Evolutionary conservation across 1,284 basidiomycete species (phyloP).

Genomic region (Sporisorium sorghi): DNA sequence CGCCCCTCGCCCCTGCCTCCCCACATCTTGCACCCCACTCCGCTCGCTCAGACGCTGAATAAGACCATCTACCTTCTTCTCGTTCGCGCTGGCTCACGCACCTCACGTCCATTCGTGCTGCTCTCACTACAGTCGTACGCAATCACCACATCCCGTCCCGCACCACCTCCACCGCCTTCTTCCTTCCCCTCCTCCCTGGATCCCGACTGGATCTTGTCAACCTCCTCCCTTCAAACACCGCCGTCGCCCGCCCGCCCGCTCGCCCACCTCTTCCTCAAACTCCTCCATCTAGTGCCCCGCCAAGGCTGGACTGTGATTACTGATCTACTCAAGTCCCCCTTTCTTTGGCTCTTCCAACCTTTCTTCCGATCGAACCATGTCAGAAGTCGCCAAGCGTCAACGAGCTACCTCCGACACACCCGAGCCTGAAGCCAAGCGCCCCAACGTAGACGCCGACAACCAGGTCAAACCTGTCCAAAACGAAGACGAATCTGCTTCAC

Average conservation of each 20-base stretch:
- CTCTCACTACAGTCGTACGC: constrained; percentile 42
- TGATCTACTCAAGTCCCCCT: constrained; percentile 37
- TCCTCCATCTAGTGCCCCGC: constrained; percentile 20
- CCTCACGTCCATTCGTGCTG: background rate
- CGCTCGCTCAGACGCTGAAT: constrained; percentile 31
- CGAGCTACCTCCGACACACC: constrained; percentile 52
- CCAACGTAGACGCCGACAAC: constrained; percentile 39
- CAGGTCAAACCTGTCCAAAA: constrained; percentile 11
- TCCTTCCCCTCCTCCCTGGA: constrained; percentile 10
- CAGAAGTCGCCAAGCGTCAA: constrained; percentile 59
- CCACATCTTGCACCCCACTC: constrained; percentile 1
- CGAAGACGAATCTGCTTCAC: constrained; percentile 17
- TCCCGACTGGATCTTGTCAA: constrained; percentile 14
- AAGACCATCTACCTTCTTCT: constrained; percentile 9
- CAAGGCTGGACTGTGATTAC: constrained; percentile 40
- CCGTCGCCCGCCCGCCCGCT: constrained; percentile 5
- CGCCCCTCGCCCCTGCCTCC: background rate
- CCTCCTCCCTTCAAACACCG: constrained; percentile 5
- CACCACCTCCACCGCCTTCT: constrained; percentile 2
- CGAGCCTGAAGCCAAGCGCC: constrained; percentile 54
- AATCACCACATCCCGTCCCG: constrained; percentile 22
- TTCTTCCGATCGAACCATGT: constrained; percentile 38
- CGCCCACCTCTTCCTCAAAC: constrained; percentile 20
- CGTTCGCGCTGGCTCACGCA: background rate
- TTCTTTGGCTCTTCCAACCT: constrained; percentile 20